Percentiles rank a stretch among this genome's conserved stretches.
Conservation (phyloP, 805 yeast genomes). For the Tetrapisispora iriomotensis region DNA sequence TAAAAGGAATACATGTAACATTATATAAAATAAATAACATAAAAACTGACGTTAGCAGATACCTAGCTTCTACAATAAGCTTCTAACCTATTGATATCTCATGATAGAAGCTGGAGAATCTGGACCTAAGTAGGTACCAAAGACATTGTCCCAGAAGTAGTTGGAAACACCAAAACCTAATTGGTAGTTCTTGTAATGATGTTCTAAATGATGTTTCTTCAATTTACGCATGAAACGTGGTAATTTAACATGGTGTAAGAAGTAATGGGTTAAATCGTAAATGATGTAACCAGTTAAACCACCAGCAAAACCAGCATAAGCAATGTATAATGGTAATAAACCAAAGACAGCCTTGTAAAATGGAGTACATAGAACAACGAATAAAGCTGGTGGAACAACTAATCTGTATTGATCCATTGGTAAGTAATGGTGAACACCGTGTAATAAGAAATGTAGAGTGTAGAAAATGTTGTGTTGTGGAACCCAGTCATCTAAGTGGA, state of each 20-base stretch:
- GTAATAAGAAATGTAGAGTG: slow-evolving; percentile 80
- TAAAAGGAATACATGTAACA: no score
- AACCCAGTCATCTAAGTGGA: slow-evolving; percentile 80
- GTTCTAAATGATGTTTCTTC: slow-evolving; percentile 90
- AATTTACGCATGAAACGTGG: slow-evolving; percentile 69
- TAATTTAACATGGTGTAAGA: slow-evolving; percentile 77
- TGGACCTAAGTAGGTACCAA: slow-evolving; percentile 63
- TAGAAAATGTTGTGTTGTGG: slow-evolving; percentile 72
- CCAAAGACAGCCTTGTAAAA: slow-evolving; percentile 69
- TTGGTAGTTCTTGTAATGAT: slow-evolving; percentile 95
- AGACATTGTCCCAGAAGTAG: slow-evolving; percentile 87
- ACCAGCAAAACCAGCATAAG: slow-evolving; percentile 91
- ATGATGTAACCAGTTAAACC: slow-evolving; percentile 88
- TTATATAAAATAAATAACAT: no score
- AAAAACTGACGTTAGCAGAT: no score
- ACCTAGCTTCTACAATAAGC: neutral
- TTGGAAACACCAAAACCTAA: slow-evolving; percentile 95
- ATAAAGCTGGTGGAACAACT: slow-evolving; percentile 93
- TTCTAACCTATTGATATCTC: slow-evolving; percentile 23
- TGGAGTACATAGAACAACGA: slow-evolving; percentile 64
- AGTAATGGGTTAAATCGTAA: slow-evolving; percentile 91
- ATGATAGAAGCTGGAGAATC: slow-evolving; percentile 29
- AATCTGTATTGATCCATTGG: slow-evolving; percentile 94
- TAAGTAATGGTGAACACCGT: slow-evolving; percentile 93
- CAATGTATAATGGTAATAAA: slow-evolving; percentile 70